Conservation (phyloP, 2,329 filamentous ascomycete species). For the Penicillium sp. region DNA sequence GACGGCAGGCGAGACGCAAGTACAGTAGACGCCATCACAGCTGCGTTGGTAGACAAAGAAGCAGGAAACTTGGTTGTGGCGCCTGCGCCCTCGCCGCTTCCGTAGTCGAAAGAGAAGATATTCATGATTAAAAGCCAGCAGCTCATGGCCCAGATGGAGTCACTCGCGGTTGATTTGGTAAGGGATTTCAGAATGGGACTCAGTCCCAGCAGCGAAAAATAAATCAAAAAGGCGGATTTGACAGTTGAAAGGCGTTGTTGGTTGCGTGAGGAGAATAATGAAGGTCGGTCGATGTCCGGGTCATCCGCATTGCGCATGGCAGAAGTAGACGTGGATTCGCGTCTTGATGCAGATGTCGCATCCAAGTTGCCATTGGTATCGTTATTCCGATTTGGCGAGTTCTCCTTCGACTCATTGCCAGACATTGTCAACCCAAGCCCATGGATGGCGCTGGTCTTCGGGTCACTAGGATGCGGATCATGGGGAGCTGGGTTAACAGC, state of each 20-base stretch:
- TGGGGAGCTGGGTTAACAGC: constrained; percentile 31
- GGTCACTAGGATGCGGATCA: constrained; percentile 26
- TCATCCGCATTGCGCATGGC: constrained; percentile 12
- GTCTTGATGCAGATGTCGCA: neutral
- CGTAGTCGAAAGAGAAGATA: constrained; percentile 97
- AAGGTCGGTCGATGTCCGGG: constrained; percentile 25
- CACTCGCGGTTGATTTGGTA: constrained; percentile 86
- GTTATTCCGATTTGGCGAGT: constrained; percentile 29
- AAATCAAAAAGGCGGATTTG: constrained; percentile 91
- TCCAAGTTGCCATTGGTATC: constrained; percentile 49
- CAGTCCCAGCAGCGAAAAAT: constrained; percentile 85
- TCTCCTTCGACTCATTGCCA: constrained; percentile 35
- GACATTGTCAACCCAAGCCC: constrained; percentile 47
- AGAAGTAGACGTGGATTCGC: neutral
- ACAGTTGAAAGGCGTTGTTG: constrained; percentile 73
- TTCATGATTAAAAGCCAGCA: constrained; percentile 93
- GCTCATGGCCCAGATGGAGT: constrained; percentile 97
- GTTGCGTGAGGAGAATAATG: constrained; percentile 54
- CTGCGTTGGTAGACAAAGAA: constrained; percentile 86
- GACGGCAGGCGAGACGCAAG: constrained; percentile 84
- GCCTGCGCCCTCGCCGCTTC: constrained; percentile 54
- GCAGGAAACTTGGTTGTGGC: constrained; percentile 54
- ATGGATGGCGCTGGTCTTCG: constrained; percentile 35
- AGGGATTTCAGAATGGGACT: constrained; percentile 95
- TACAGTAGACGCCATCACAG: constrained; percentile 93